These are phyloP conservation scores for Phaeodactylum tricornutum DNA, from an alignment of 108 stramenopile species.

Conservation along the genomic window DNA sequence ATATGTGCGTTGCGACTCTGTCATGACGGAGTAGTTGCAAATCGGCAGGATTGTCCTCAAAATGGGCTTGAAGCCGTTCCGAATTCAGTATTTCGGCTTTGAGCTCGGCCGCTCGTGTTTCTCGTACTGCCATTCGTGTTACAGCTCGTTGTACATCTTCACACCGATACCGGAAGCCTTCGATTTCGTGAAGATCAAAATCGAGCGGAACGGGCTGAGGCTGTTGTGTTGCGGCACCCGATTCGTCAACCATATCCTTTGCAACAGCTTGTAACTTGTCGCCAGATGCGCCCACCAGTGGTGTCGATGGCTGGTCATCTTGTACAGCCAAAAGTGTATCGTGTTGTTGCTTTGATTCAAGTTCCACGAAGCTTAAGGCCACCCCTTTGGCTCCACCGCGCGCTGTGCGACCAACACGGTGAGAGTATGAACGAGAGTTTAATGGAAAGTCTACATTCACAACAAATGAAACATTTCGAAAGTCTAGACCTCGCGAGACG, in stretches of 20 bases:
- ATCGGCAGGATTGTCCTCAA: constrained; percentile 91
- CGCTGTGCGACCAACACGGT: constrained; percentile 97
- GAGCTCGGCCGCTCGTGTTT: constrained; percentile 90
- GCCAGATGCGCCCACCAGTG: constrained; percentile 19
- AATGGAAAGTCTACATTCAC: constrained; percentile 96
- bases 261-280: constrained; percentile 35
- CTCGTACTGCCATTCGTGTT: constrained; percentile 72
- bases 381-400: constrained; percentile 92
- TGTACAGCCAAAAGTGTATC: constrained; percentile 55
- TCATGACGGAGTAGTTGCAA: constrained; percentile 80
- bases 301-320: constrained; percentile 71
- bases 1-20: constrained; percentile 59
- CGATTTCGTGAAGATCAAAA: constrained; percentile 90
- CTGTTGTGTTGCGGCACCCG: constrained; percentile 4
- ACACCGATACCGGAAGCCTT: constrained; percentile 95
- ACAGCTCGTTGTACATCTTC: constrained; percentile 90
- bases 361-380: constrained; percentile 81
- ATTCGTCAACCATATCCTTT: background rate
- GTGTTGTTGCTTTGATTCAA: constrained; percentile 31
- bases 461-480: constrained; percentile 91
- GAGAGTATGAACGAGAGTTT: constrained; percentile 83
- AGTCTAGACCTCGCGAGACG: constrained; percentile 93
- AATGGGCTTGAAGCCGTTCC: constrained; percentile 85
- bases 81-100: constrained; percentile 92
- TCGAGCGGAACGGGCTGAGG: constrained; percentile 90